Percentiles rank a stretch among this genome's conserved stretches.
phyloP scores from a whole-genome alignment of 495 filamentous ascomycete species.

The Margaritispora aquatica region DNA sequence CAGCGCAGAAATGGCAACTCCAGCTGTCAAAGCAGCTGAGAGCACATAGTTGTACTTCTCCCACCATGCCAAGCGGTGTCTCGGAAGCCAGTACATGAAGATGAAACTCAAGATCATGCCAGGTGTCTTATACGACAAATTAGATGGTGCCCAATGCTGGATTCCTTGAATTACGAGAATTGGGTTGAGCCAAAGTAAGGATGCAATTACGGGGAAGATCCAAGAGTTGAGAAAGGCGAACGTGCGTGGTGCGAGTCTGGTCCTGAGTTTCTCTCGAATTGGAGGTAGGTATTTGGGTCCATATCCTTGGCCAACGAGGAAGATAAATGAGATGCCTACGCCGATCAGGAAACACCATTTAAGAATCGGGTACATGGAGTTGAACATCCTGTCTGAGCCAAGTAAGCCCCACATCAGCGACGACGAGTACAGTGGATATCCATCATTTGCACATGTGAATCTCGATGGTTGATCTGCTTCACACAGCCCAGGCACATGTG shows the following conservation, averaged over 20 bases:
- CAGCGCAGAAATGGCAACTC: constrained; percentile 58
- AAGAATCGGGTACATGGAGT: constrained; percentile 27
- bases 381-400: constrained; percentile 44
- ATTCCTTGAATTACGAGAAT: constrained; percentile 59
- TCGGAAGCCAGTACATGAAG: constrained; percentile 55
- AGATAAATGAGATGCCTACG: constrained; percentile 24
- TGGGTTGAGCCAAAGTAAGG: constrained; percentile 45
- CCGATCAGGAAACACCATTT: constrained; percentile 37
- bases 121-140: constrained; percentile 35
- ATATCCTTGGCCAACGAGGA: constrained; percentile 20
- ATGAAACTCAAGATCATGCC: constrained; percentile 62
- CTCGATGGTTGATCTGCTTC: constrained; percentile 38
- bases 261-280: constrained; percentile 4
- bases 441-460: constrained; percentile 53
- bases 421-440: constrained; percentile 51
- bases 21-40: constrained; percentile 64
- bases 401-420: constrained; percentile 36
- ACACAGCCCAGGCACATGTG: constrained; percentile 48
- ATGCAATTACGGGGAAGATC: constrained; percentile 7
- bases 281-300: constrained; percentile 29
- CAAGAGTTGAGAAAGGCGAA: constrained; percentile 20
- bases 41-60: constrained; percentile 71
- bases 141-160: constrained; percentile 53
- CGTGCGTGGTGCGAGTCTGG: constrained; percentile 16
- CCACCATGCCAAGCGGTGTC: constrained; percentile 58